phyloP scores from a whole-genome alignment of 164 flowering plant species.

The Houttuynia cordata region DNA sequence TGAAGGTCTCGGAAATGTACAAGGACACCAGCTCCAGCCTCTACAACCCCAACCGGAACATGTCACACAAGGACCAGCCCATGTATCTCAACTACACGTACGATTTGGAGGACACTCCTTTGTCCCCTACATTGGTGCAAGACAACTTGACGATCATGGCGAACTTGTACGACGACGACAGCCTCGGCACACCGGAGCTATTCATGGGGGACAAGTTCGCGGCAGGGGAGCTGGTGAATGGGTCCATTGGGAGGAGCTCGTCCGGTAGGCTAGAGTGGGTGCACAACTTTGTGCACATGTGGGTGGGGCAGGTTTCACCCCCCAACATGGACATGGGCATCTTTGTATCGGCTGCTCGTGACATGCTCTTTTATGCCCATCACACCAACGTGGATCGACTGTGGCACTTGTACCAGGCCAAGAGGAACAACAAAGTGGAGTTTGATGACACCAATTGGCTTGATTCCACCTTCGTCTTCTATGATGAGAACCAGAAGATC shows the following conservation, averaged over 20 bases:
- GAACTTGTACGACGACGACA: background rate
- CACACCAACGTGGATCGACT: slow-evolving; percentile 9
- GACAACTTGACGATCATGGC: background rate
- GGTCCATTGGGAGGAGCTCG: background rate
- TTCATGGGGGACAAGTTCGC: slow-evolving; percentile 5
- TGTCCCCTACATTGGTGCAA: background rate
- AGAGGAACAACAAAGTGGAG: background rate
- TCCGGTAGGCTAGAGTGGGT: slow-evolving; percentile 4
- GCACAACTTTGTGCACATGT: slow-evolving; percentile 5
- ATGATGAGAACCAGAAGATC: slow-evolving; percentile 6
- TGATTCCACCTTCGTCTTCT: slow-evolving; percentile 6
- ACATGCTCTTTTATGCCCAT: slow-evolving; percentile 9
- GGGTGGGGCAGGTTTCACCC: slow-evolving; percentile 3
- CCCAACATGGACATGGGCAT: slow-evolving; percentile 7
- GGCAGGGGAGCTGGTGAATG: slow-evolving; percentile 1
- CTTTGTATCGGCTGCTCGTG: slow-evolving; percentile 7
- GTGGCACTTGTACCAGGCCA: slow-evolving; percentile 1
- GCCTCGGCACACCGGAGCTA: background rate
- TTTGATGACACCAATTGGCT: slow-evolving; percentile 5
- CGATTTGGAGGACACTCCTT: background rate
- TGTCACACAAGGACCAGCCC: background rate
- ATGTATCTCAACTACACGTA: background rate
- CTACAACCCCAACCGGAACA: slow-evolving; percentile 5
- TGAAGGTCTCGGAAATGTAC: slow-evolving; percentile 2
- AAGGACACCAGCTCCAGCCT: slow-evolving; percentile 1